Evolutionary conservation across 768 basidiomycete genomes (phyloP).

Genomic region (Panaeolus cyanescens): DNA sequence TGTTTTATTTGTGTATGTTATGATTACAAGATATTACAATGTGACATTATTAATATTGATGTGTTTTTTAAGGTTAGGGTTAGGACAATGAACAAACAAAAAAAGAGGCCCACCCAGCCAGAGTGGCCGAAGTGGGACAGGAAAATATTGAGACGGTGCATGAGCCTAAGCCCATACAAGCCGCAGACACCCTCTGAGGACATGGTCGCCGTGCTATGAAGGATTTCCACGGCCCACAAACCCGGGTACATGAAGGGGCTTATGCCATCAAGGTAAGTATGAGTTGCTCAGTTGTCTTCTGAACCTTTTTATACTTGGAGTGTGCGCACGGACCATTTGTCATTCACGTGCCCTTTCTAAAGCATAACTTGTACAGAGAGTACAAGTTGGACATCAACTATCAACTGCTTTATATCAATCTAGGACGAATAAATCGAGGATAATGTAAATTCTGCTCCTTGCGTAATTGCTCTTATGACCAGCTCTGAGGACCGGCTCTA

Average conservation of each 20-base stretch:
- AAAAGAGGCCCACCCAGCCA: conserved; percentile 56
- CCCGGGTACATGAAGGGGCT: conserved; percentile 54
- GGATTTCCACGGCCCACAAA: conserved; percentile 55
- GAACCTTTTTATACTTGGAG: conserved; percentile 22
- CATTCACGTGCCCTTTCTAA: background rate
- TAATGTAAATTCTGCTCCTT: background rate
- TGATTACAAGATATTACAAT: background rate
- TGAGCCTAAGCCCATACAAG: conserved; percentile 74
- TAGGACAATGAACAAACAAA: conserved; percentile 32
- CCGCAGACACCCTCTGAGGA: conserved; percentile 59
- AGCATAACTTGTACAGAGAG: too few species aligned
- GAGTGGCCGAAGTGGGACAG: conserved; percentile 70
- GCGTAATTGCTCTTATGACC: background rate
- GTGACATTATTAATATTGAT: background rate
- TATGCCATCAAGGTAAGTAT: conserved; percentile 72
- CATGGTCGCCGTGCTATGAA: conserved; percentile 76
- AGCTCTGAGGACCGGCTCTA: background rate
- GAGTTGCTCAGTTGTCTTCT: conserved; percentile 20
- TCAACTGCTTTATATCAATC: background rate
- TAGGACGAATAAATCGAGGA: background rate
- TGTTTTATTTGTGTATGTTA: background rate
- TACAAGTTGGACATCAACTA: too few species aligned
- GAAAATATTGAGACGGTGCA: conserved; percentile 84
- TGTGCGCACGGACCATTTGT: conserved; percentile 38
- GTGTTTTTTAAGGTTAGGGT: conserved; percentile 46